A percentile compares a stretch with the other conserved stretches of the same genome.
Evolutionary conservation across 257 asterid genomes (phyloP).

Genomic region (Ilex aquifolium): DNA sequence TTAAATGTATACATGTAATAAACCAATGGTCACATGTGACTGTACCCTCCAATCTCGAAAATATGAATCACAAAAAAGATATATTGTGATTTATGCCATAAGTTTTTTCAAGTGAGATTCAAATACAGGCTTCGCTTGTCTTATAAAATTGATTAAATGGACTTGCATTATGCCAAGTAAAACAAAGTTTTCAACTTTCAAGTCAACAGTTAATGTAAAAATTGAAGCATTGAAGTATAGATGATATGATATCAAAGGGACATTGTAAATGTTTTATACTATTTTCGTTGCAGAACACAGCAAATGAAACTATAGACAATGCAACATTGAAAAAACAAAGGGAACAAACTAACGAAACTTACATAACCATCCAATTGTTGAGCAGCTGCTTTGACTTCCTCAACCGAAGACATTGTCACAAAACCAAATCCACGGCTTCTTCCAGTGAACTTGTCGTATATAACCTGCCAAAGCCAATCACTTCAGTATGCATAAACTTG

Average conservation of each 20-base stretch:
- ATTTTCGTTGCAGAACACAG: background rate
- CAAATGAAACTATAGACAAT: background rate
- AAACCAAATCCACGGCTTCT: conserved; percentile 93
- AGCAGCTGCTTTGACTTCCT: conserved; percentile 76
- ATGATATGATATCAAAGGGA: background rate
- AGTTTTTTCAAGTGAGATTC: background rate
- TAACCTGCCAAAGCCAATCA: conserved; percentile 49
- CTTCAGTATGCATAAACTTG: background rate
- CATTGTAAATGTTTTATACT: no score
- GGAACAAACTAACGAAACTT: conserved; percentile 17
- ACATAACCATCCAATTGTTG: conserved; percentile 80
- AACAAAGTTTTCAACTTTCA: background rate
- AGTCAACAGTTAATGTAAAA: background rate
- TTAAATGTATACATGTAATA: background rate
- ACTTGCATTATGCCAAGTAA: background rate
- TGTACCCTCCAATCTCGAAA: background rate
- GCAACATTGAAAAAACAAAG: background rate
- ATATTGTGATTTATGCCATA: background rate
- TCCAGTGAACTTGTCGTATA: conserved; percentile 76
- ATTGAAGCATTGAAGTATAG: background rate
- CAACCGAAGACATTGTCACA: conserved; percentile 70
- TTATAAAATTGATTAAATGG: background rate
- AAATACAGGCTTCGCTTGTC: background rate
- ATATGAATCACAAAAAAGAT: background rate
- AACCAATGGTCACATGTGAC: background rate